Conservation (phyloP, 768 basidiomycete species). For the Boletus sp. region DNA sequence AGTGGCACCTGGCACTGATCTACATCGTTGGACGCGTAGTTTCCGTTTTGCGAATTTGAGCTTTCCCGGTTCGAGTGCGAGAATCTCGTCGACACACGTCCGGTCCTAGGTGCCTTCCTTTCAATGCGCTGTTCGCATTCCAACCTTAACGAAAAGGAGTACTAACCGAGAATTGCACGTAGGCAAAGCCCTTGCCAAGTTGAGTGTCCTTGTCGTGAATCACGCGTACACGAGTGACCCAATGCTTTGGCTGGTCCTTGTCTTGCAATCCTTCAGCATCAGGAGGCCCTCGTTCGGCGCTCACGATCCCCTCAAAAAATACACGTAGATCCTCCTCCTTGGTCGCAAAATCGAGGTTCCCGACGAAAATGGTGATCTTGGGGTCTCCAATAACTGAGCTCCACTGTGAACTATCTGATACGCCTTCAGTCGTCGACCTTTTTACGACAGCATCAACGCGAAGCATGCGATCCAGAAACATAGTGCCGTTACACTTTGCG, state of each 20-base stretch:
- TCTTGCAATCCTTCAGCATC: slow-evolving; percentile 27
- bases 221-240: slow-evolving; percentile 85
- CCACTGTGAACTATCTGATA: slow-evolving; percentile 17
- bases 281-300: slow-evolving; percentile 64
- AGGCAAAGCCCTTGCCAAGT: slow-evolving; percentile 93
- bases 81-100: slow-evolving; percentile 87
- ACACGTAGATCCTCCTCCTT: slow-evolving; percentile 85
- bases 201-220: slow-evolving; percentile 89
- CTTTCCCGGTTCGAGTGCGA: slow-evolving; percentile 71
- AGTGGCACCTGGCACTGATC: slow-evolving; percentile 50
- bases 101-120: slow-evolving; percentile 56
- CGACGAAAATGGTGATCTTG: slow-evolving; percentile 83
- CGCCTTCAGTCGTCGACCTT: slow-evolving; percentile 19
- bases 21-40: slow-evolving; percentile 88
- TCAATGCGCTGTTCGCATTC: neutral
- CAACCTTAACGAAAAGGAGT: neutral
- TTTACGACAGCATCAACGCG: slow-evolving; percentile 69
- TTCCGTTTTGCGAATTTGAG: slow-evolving; percentile 93
- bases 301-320: slow-evolving; percentile 81
- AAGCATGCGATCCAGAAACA: slow-evolving; percentile 74
- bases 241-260: slow-evolving; percentile 41
- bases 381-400: slow-evolving; percentile 52
- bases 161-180: slow-evolving; percentile 77
- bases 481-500: slow-evolving; percentile 59
- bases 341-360: slow-evolving; percentile 88